Evolutionary conservation across 495 filamentous ascomycete genomes (phyloP).

Genomic region (Cairneyella variabilis): DNA sequence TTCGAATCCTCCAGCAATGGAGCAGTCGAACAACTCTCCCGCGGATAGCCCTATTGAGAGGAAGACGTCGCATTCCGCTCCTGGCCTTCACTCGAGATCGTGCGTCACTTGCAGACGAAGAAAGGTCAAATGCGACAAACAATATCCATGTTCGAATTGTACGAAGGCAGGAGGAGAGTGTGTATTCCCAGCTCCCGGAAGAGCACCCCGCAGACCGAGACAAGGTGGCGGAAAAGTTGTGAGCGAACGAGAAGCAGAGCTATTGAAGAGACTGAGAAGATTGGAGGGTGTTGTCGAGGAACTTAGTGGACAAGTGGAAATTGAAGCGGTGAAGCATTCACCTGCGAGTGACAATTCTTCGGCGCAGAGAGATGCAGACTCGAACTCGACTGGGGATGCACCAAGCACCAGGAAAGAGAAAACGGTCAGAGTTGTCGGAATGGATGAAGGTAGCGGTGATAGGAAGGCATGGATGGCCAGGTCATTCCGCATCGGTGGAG

Average conservation of each 20-base stretch:
- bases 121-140: constrained; percentile 88
- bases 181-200: constrained; percentile 76
- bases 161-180: constrained; percentile 73
- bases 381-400: constrained; percentile 21
- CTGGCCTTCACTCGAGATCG: constrained; percentile 59
- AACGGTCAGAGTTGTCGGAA: constrained; percentile 18
- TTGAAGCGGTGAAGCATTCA: constrained; percentile 23
- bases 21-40: background rate
- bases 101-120: constrained; percentile 81
- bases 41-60: constrained; percentile 8
- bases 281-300: constrained; percentile 80
- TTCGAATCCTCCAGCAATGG: background rate
- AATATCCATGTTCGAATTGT: constrained; percentile 80
- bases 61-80: constrained; percentile 12
- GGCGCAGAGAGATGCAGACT: constrained; percentile 25
- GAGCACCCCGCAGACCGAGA: constrained; percentile 69
- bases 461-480: constrained; percentile 24
- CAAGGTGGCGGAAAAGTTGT: constrained; percentile 39
- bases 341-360: constrained; percentile 26
- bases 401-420: background rate
- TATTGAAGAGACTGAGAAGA: constrained; percentile 71
- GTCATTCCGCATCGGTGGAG: constrained; percentile 17
- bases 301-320: constrained; percentile 53
- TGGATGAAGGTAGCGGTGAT: constrained; percentile 24
- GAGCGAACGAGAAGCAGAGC: constrained; percentile 65